Conservation (phyloP, 768 basidiomycete species). For the Suillus lakei region DNA sequence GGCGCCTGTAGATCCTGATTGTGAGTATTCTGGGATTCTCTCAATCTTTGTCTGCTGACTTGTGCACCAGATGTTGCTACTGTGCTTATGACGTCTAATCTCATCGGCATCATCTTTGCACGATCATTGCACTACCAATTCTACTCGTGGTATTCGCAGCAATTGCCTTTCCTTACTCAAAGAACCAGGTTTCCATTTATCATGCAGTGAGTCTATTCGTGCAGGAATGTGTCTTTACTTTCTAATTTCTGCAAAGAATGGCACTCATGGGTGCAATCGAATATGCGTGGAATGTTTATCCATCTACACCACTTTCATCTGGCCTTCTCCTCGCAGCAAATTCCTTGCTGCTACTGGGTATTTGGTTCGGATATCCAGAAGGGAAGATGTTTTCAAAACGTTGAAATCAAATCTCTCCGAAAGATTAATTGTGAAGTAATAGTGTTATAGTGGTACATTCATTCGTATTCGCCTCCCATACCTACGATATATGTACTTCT, state of each 20-base stretch:
- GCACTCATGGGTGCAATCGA: slow-evolving; percentile 66
- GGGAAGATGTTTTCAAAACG: slow-evolving; percentile 28
- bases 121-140: slow-evolving; percentile 98
- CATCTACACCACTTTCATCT: slow-evolving; percentile 76
- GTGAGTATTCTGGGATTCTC: slow-evolving; percentile 46
- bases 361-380: slow-evolving; percentile 56
- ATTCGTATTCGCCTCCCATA: slow-evolving; percentile 55
- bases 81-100: slow-evolving; percentile 86
- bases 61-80: slow-evolving; percentile 69
- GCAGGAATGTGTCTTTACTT: not conserved
- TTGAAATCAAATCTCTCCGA: not conserved
- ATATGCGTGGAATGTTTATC: slow-evolving; percentile 89
- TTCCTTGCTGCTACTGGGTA: slow-evolving; percentile 53
- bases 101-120: slow-evolving; percentile 91
- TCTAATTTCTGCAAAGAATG: slow-evolving; percentile 50
- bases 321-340: slow-evolving; percentile 57
- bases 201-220: slow-evolving; percentile 57
- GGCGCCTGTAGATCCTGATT: slow-evolving; percentile 58
- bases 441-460: slow-evolving; percentile 1
- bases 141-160: slow-evolving; percentile 96
- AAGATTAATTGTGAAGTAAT: slow-evolving; percentile 5
- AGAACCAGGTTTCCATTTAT: slow-evolving; percentile 66
- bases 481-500: slow-evolving; percentile 80
- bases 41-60: slow-evolving; percentile 19
- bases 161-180: slow-evolving; percentile 84